These are phyloP conservation scores for Tranzscheliella williamsii DNA, from an alignment of 1,284 basidiomycete genomes.

Conservation along the genomic window DNA sequence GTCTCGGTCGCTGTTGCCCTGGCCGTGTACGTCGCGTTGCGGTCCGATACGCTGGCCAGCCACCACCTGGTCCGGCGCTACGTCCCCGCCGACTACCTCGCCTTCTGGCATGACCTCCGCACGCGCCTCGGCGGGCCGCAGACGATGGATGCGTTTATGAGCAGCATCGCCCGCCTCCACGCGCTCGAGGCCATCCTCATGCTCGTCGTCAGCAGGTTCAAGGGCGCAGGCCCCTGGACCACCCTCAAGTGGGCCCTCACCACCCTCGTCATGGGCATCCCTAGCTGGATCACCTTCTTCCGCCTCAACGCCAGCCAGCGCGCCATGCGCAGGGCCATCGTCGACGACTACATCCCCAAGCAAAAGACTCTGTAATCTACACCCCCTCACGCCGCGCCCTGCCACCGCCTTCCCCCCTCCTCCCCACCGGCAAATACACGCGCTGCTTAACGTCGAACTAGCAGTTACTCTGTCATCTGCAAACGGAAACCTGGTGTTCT, in stretches of 20 bases:
- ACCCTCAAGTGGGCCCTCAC: slow-evolving; percentile 29
- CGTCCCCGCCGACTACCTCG: slow-evolving; percentile 9
- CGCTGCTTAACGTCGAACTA: too few relatives aligned
- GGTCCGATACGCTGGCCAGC: slow-evolving; percentile 23
- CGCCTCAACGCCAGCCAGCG: slow-evolving; percentile 32
- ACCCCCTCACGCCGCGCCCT: neutral
- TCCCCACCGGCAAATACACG: too few relatives aligned
- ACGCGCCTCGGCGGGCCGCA: slow-evolving; percentile 23
- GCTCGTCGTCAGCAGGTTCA: slow-evolving; percentile 20
- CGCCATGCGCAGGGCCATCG: slow-evolving; percentile 10
- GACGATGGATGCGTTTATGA: slow-evolving; percentile 24
- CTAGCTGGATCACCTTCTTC: slow-evolving; percentile 38
- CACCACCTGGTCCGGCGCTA: slow-evolving; percentile 12
- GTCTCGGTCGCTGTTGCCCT: neutral
- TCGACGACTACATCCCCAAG: slow-evolving; percentile 8
- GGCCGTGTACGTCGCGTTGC: slow-evolving; percentile 16
- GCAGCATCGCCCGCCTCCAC: slow-evolving; percentile 20
- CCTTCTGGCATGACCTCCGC: slow-evolving; percentile 28
- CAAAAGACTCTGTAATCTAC: slow-evolving; percentile 9
- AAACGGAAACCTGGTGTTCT: too few relatives aligned
- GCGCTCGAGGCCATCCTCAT: slow-evolving; percentile 17
- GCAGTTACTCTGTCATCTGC: too few relatives aligned
- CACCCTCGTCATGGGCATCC: slow-evolving; percentile 32
- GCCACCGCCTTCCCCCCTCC: too few relatives aligned
- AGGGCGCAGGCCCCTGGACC: slow-evolving; percentile 14